These are phyloP conservation scores for Penicillium hordei DNA, from an alignment of 2,329 filamentous ascomycete genomes.

Conservation along the genomic window DNA sequence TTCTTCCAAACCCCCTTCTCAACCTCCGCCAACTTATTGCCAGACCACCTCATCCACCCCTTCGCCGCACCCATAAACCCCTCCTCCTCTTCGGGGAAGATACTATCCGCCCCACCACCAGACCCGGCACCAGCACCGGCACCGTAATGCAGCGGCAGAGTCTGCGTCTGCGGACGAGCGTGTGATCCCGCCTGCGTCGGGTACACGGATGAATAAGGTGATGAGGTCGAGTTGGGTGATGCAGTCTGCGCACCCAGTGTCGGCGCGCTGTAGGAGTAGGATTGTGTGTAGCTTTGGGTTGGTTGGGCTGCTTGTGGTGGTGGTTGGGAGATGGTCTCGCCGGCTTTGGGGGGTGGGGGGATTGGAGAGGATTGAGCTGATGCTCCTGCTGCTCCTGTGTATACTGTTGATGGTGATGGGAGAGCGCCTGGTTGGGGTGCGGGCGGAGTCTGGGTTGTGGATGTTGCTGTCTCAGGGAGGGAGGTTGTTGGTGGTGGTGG, in stretches of 20 bases:
- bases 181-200: constrained; percentile 14
- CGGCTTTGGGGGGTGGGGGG: constrained; percentile 24
- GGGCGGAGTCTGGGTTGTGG: constrained; percentile 28
- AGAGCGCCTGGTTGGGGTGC: constrained; percentile 42
- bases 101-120: constrained; percentile 18
- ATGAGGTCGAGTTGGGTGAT: constrained; percentile 26
- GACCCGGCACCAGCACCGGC: neutral
- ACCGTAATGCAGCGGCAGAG: constrained; percentile 18
- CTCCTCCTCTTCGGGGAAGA: constrained; percentile 33
- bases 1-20: constrained; percentile 51
- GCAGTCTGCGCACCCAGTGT: neutral
- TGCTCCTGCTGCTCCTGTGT: neutral
- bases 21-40: constrained; percentile 44
- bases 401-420: constrained; percentile 10
- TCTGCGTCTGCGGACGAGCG: constrained; percentile 3
- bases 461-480: constrained; percentile 15
- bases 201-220: constrained; percentile 31
- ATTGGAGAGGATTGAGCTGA: constrained; percentile 3
- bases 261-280: constrained; percentile 16
- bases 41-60: constrained; percentile 44
- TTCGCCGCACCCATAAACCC: constrained; percentile 42
- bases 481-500: constrained; percentile 4
- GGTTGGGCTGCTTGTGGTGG: neutral
- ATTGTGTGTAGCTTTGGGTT: constrained; percentile 8
- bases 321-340: constrained; percentile 6